Base-by-base conservation (phyloP, 257 asterid genomes). In the Nicotiana knightiana region DNA sequence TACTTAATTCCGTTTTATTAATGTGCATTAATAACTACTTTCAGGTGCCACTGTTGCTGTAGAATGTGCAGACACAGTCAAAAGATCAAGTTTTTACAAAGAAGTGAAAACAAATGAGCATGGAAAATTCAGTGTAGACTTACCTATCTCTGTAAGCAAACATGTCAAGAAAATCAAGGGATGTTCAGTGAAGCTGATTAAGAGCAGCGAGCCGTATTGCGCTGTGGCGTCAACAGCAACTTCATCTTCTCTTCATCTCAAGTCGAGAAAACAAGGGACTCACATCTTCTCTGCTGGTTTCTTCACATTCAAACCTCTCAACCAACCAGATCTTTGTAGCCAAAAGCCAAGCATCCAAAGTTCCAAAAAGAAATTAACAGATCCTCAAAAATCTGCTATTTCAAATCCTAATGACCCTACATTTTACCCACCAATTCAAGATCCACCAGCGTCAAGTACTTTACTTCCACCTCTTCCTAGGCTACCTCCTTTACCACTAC, bases 231-330 rank as follows among this genome's bases (percentile, higher is more conserved):
- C 98, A 6, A 37, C 91, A 1, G 93, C 97, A 24, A 75, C 92
- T 33, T 88, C 97, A 57, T 88, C 97, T 33, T 64, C 82, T 11
- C 71, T 92, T 9, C 89, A 83, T 76, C 87, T 91, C 73, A 91
- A 88, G 81, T 86, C 94, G 2, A 90, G 86, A 77, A 90, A 87
- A 59, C 83, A 89, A 13, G 95, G 97, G n/a, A 86, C 86, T 2
- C 94, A 87, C 81, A 85, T 93, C 59, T 92, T 91, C 88, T 93
- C 99, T 2, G 97, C 98, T 12, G 99, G 98, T 18, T 90, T 91
- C 55, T 90, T 95, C 92, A 87, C 99, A 24, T 92, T 95, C 89
- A 90, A 87, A 83, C 97, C 98, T 16, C 82, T 91, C 63, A 86
- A 90, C 33, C 94, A 90, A 54, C 97, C 97, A 9, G 83, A 89